These are phyloP conservation scores for Podospora australis DNA, from an alignment of 495 filamentous ascomycete species.

Conservation along the genomic window DNA sequence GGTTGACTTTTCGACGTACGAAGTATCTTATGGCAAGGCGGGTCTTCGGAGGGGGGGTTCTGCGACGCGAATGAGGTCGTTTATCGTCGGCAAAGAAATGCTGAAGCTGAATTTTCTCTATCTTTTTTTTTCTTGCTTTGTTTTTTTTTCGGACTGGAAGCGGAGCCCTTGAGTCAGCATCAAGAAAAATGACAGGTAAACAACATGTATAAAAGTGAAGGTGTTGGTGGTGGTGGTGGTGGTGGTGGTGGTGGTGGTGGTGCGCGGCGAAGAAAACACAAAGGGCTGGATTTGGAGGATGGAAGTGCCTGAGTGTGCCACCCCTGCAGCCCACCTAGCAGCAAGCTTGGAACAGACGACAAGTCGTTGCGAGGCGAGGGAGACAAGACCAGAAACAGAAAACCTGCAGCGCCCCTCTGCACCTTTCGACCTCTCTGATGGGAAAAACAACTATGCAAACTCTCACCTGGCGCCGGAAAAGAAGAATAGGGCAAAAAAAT, in stretches of 20 bases:
- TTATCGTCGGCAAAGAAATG: not conserved
- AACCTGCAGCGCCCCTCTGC: not conserved
- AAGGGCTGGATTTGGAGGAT: not conserved
- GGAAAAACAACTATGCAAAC: not conserved
- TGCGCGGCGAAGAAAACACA: not conserved
- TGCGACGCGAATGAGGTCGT: not conserved
- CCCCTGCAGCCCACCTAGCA: too few relatives aligned
- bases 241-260: not conserved
- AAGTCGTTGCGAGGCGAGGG: not conserved
- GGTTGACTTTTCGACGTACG: too few relatives aligned
- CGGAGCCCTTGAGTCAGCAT: slow-evolving; percentile 10
- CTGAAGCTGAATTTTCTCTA: not conserved
- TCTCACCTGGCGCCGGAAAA: slow-evolving; percentile 17
- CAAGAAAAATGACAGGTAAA: not conserved
- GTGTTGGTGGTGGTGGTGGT: slow-evolving; percentile 1
- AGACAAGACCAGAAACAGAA: not conserved
- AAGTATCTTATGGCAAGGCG: too few relatives aligned
- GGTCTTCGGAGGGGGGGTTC: not conserved
- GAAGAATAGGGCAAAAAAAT: too few relatives aligned
- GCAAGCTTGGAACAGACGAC: too few relatives aligned
- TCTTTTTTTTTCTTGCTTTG: slow-evolving; percentile 13
- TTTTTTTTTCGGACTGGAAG: slow-evolving; percentile 13
- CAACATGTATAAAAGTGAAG: not conserved
- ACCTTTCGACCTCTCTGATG: not conserved
- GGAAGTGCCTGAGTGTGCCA: too few relatives aligned